Conservation (phyloP, 1,284 basidiomycete species). For the Papiliotrema laurentii region DNA sequence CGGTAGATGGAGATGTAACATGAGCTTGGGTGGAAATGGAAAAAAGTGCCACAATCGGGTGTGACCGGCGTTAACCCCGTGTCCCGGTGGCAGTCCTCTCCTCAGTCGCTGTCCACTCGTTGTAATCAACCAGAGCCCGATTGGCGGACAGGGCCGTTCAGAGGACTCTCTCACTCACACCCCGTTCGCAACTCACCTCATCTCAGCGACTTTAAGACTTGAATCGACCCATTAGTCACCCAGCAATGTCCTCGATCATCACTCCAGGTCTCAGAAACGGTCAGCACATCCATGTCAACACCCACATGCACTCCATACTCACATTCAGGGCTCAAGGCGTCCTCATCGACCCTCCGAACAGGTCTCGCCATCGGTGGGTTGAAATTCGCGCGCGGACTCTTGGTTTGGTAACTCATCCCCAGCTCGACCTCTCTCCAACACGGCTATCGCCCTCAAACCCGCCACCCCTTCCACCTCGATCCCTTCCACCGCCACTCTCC, state of each 20-base stretch:
- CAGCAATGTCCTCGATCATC: background rate
- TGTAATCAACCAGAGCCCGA: background rate
- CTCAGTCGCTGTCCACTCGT: no score
- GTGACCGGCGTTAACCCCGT: background rate
- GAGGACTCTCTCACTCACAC: no score
- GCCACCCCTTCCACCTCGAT: constrained; percentile 27
- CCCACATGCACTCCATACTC: no score
- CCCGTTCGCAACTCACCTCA: no score
- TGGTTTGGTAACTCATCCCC: no score
- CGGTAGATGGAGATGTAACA: background rate
- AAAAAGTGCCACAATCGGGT: background rate
- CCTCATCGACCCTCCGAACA: constrained; percentile 33
- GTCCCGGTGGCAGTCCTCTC: background rate
- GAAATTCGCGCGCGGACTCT: no score
- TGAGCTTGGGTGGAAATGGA: background rate
- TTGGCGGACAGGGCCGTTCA: no score
- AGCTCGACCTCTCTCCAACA: constrained; percentile 35
- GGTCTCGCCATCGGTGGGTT: constrained; percentile 30
- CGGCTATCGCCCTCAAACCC: constrained; percentile 27
- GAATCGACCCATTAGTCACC: no score
- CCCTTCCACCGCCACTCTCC: constrained; percentile 21
- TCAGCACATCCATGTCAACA: no score
- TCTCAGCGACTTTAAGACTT: no score
- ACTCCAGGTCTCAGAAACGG: background rate
- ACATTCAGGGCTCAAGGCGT: constrained; percentile 22